Evolutionary conservation across 2,329 filamentous ascomycete species (phyloP).

Genomic region (Microsporum canis): DNA sequence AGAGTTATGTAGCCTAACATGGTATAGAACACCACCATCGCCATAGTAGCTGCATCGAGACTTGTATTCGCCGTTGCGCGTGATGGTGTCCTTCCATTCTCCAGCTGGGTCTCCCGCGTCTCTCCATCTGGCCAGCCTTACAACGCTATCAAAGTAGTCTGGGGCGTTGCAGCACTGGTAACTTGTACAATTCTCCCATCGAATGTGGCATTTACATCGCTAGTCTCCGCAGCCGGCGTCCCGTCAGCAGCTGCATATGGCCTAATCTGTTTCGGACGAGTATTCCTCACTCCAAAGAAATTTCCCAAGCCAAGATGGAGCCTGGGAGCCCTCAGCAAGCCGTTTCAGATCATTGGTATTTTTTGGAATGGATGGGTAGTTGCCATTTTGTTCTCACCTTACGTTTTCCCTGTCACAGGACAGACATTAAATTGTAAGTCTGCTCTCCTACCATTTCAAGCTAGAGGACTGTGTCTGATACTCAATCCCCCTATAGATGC

Average conservation of each 20-base stretch:
- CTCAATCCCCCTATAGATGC: constrained; percentile 27
- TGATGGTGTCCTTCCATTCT: constrained; percentile 50
- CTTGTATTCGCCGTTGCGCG: constrained; percentile 52
- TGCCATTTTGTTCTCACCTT: constrained; percentile 39
- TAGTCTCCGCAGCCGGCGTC: constrained; percentile 44
- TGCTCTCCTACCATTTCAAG: not conserved
- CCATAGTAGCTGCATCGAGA: constrained; percentile 49
- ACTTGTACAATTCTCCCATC: constrained; percentile 51
- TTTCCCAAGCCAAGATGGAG: constrained; percentile 41
- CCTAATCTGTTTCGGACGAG: constrained; percentile 39
- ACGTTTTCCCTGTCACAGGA: constrained; percentile 35
- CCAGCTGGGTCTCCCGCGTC: constrained; percentile 46
- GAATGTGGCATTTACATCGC: constrained; percentile 42
- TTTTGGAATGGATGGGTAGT: constrained; percentile 44
- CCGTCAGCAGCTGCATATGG: constrained; percentile 44
- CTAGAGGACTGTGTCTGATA: constrained; percentile 3
- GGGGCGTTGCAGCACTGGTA: constrained; percentile 42
- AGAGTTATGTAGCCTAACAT: not conserved
- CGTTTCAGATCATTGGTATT: constrained; percentile 39
- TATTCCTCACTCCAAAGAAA: constrained; percentile 38
- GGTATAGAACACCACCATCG: constrained; percentile 46
- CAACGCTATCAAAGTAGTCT: constrained; percentile 50
- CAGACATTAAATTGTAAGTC: constrained; percentile 36
- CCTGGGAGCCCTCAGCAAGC: constrained; percentile 35
- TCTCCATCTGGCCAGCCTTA: constrained; percentile 45